Conservation (phyloP, 2,329 filamentous ascomycete genomes). For the Aschersonia sp. region DNA sequence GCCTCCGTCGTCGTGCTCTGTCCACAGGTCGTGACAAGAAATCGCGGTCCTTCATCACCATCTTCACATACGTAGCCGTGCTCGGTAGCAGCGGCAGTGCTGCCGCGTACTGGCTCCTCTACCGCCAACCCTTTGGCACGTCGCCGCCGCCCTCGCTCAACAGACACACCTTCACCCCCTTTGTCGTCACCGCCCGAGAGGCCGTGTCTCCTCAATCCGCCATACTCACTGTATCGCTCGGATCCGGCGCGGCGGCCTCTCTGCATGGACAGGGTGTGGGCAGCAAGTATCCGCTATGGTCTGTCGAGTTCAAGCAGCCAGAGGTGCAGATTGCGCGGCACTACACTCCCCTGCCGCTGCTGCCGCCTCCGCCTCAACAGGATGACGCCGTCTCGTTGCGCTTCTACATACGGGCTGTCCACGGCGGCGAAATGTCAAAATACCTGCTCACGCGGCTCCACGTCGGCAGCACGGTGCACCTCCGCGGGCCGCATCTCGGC, state of each 20-base stretch:
- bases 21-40: too few relatives aligned
- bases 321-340: conserved; percentile 81
- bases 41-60: too few relatives aligned
- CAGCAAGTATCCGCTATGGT: conserved; percentile 51
- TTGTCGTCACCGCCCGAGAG: conserved; percentile 46
- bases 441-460: conserved; percentile 53
- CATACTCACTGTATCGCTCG: conserved; percentile 46
- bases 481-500: conserved; percentile 67
- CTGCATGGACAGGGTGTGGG: conserved; percentile 8
- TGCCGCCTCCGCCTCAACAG: conserved; percentile 4
- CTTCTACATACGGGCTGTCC: conserved; percentile 66
- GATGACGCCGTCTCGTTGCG: conserved; percentile 21
- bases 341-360: conserved; percentile 73
- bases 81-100: too few relatives aligned
- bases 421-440: conserved; percentile 69
- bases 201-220: conserved; percentile 52
- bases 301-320: conserved; percentile 86
- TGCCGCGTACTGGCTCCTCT: too few relatives aligned
- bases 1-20: too few relatives aligned
- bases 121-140: not conserved
- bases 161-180: conserved; percentile 46
- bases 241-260: conserved; percentile 13
- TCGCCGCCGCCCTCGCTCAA: conserved; percentile 27
- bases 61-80: too few relatives aligned
- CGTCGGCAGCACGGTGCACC: conserved; percentile 49